These are phyloP conservation scores for Pichia nanzhaoensis DNA, from an alignment of 805 yeast genomes.

Conservation along the genomic window DNA sequence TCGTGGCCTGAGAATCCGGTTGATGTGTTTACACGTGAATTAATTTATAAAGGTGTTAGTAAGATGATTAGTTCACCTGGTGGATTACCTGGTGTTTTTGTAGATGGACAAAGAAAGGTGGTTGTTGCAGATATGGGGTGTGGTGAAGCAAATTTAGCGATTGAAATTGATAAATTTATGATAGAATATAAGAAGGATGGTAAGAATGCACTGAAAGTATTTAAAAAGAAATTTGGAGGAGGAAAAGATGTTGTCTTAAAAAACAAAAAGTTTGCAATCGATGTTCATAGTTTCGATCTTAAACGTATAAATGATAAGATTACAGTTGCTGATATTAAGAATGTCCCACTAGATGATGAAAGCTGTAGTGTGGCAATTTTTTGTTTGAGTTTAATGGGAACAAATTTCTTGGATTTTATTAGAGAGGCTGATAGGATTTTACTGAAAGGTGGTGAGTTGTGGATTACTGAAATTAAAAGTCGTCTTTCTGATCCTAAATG, in stretches of 20 bases:
- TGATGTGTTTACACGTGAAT: constrained; percentile 73
- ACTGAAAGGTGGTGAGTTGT: constrained; percentile 86
- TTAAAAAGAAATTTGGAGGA: constrained; percentile 23
- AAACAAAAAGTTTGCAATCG: constrained; percentile 35
- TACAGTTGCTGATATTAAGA: constrained; percentile 92
- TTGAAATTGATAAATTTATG: constrained; percentile 50
- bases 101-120: constrained; percentile 42
- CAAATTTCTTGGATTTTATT: constrained; percentile 87
- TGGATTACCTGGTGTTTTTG: constrained; percentile 71
- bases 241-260: constrained; percentile 15
- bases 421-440: constrained; percentile 83
- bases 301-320: constrained; percentile 82
- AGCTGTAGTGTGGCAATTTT: constrained; percentile 86
- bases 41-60: constrained; percentile 50
- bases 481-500: constrained; percentile 74
- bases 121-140: constrained; percentile 98
- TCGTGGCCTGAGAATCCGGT: constrained; percentile 99
- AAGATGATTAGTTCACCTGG: constrained; percentile 88
- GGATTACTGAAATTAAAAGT: constrained; percentile 97
- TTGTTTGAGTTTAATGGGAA: constrained; percentile 95
- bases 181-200: constrained; percentile 24
- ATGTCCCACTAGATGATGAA: constrained; percentile 76
- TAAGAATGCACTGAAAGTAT: constrained; percentile 27
- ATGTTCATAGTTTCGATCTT: constrained; percentile 86
- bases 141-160: constrained; percentile 89